Base-by-base conservation (phyloP, 1,284 basidiomycete species). In the Sporisorium graminicola region DNA sequence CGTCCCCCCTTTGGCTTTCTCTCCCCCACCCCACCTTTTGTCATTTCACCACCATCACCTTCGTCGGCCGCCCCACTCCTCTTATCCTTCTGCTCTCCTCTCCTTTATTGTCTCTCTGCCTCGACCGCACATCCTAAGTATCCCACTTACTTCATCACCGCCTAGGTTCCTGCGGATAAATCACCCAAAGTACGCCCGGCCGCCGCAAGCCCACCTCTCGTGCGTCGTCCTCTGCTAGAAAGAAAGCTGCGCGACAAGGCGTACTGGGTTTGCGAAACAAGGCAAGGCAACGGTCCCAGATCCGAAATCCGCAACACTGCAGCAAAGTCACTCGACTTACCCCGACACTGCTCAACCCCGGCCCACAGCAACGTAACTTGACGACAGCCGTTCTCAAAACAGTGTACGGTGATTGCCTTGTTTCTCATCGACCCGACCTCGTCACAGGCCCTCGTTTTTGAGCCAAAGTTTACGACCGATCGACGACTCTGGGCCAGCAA, bases 121-220 rank as follows among this genome's bases (percentile, higher is more conserved):
- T 43, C 40, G 40, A 46, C 55, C 43, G 47, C 46, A 16, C 27
- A 18, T 22, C 22, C 9, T 31, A 9, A 24, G 9, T 37, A 44
- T 35, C 57, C 57, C 57, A 58, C 57, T 27, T 29, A 5, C 49
- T 42, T 58, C 57, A 58, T 58, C 46, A 31, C n/a, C 24, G 37
- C 26, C 12, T 33, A n/a, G 7, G 18, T 50, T 26, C 47, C 40
- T 43, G 40, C n/a, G n/a, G 40, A 3, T 43, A 5, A 20, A 16
- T 3, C 40, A 20, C 18, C n/a, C 7, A 9, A n/a, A 9, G 40
- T 9, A 43, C 40, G 40, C 40, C 40, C 40, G 20, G 20, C 8
- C 52, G 33, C 18, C 22, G 16, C 52, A n/a, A 22, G 31, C 35
- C 49, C 18, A 50, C 27, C 49, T 31, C 27, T 8, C 29, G 18